Percentiles rank a stretch among this genome's conserved stretches.
Conservation (phyloP, 441 rosid genomes). For the Geranium incanum region DNA sequence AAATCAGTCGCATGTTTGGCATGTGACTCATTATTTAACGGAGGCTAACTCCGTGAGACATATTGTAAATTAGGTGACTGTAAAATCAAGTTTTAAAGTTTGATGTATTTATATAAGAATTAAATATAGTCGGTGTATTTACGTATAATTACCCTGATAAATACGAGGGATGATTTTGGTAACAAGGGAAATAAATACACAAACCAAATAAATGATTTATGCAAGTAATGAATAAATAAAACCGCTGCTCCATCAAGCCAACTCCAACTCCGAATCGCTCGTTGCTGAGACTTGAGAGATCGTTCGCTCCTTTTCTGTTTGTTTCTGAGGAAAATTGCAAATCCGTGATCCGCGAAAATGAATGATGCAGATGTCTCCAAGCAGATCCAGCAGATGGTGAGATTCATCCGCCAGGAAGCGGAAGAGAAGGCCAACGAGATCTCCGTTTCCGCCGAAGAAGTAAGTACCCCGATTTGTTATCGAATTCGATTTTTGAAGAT, state of each 20-base stretch:
- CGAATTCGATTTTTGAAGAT: background rate
- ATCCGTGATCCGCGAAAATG: conserved; percentile 39
- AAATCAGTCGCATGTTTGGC: no score
- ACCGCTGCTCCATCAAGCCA: conserved; percentile 1
- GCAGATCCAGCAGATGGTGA: conserved; percentile 94
- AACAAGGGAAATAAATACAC: no score
- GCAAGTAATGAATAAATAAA: background rate
- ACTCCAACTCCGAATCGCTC: conserved; percentile 2
- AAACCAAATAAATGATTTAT: background rate
- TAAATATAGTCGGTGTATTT: no score
- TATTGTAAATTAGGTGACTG: no score
- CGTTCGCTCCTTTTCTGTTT: background rate
- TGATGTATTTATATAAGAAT: no score
- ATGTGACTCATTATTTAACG: no score
- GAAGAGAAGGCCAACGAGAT: conserved; percentile 90
- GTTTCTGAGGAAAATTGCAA: background rate
- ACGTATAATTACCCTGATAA: no score
- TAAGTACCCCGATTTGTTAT: conserved; percentile 3
- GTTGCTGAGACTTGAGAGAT: background rate
- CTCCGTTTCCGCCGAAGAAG: conserved; percentile 78
- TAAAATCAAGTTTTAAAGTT: no score
- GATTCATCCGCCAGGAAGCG: conserved; percentile 88
- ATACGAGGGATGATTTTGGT: background rate
- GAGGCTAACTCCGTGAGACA: no score
- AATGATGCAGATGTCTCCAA: conserved; percentile 75